These are phyloP conservation scores for Saccharomyces hybrid DNA, from an alignment of 1,139 yeast species.

Conservation along the genomic window DNA sequence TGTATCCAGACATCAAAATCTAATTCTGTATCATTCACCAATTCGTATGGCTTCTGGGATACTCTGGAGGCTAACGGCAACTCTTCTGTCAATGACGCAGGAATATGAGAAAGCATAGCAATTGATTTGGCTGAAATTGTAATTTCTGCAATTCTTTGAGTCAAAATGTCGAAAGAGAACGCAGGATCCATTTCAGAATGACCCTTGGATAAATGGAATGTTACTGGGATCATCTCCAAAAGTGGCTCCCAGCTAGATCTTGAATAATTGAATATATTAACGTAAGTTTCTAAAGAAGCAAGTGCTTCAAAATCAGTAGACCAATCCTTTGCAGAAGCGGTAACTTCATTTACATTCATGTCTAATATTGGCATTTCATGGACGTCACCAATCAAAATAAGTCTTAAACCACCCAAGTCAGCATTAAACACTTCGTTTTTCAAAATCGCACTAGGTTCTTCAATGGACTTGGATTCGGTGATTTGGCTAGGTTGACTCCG, in stretches of 20 bases:
- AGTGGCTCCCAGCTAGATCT: conserved; percentile 96
- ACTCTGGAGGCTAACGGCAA: conserved; percentile 57
- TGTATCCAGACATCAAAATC: conserved; percentile 75
- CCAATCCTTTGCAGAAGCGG: conserved; percentile 75
- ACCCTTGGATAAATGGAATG: conserved; percentile 56
- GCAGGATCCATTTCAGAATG: conserved; percentile 39
- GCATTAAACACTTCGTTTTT: conserved; percentile 69
- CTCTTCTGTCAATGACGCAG: conserved; percentile 48
- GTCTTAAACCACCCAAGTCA: conserved; percentile 71
- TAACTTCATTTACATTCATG: conserved; percentile 68
- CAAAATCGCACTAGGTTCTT: conserved; percentile 31
- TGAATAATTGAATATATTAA: conserved; percentile 83
- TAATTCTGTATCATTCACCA: conserved; percentile 79
- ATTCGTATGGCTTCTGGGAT: conserved; percentile 72
- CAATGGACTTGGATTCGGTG: conserved; percentile 15
- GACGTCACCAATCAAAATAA: conserved; percentile 86
- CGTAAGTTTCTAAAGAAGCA: conserved; percentile 56
- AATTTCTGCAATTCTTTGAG: conserved; percentile 70
- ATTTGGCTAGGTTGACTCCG: conserved; percentile 34
- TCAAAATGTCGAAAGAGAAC: conserved; percentile 50
- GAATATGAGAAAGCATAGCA: conserved; percentile 66
- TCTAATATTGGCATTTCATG: conserved; percentile 91
- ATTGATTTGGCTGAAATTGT: conserved; percentile 77
- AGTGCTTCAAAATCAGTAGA: conserved; percentile 76
- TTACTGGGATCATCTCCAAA: conserved; percentile 80